These are phyloP conservation scores for Hyaloscypha hepaticicola DNA, from an alignment of 495 filamentous ascomycete genomes.

Conservation along the genomic window DNA sequence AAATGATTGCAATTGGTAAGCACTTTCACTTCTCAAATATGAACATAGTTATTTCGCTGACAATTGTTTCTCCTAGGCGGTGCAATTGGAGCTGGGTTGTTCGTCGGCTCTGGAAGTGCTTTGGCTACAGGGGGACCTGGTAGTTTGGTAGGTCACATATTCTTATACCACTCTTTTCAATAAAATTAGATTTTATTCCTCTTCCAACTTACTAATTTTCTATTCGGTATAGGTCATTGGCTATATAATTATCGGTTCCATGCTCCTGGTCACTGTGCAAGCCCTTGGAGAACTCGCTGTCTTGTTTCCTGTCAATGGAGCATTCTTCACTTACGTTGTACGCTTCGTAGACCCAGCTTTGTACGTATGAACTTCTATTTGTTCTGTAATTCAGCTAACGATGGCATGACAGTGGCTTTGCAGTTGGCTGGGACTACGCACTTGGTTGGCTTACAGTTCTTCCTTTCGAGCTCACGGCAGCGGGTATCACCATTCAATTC, in stretches of 20 bases:
- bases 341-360: constrained; percentile 78
- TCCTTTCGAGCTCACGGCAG: constrained; percentile 54
- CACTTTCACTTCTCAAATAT: neutral
- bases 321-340: constrained; percentile 67
- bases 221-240: constrained; percentile 19
- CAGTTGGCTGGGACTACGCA: constrained; percentile 81
- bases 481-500: constrained; percentile 55
- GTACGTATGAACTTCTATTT: constrained; percentile 57
- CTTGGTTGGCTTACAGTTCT: constrained; percentile 59
- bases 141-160: constrained; percentile 31
- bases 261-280: constrained; percentile 29
- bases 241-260: constrained; percentile 28
- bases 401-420: constrained; percentile 80
- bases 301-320: constrained; percentile 45
- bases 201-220: no score
- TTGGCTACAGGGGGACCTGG: constrained; percentile 45
- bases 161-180: neutral
- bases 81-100: constrained; percentile 55
- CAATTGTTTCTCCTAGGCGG: constrained; percentile 43
- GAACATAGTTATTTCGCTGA: no score
- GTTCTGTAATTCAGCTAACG: no score
- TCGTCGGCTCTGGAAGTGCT: constrained; percentile 49
- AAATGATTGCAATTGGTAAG: constrained; percentile 68
- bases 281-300: constrained; percentile 30
- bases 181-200: no score